Percentiles rank a stretch among this genome's conserved stretches.
Evolutionary conservation across 306 rosid species (phyloP).

Genomic region (Myrica gale): DNA sequence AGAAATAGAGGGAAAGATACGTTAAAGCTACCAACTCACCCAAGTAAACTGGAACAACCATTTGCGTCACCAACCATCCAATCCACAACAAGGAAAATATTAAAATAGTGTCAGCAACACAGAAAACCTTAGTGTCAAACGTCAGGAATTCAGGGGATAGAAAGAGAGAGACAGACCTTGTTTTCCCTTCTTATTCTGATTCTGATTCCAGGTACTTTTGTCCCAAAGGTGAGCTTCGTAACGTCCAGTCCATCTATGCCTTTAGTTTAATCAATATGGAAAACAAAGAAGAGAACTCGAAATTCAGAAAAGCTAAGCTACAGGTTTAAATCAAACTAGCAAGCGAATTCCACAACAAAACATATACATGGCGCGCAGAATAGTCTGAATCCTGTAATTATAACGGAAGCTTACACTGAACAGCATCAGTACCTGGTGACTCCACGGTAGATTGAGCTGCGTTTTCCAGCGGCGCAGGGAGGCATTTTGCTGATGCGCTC

Average conservation of each 20-base stretch:
- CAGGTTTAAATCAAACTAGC: too few species aligned
- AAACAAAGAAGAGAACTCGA: background rate
- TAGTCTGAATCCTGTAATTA: background rate
- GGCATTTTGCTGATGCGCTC: conserved; percentile 99
- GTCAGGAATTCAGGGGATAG: conserved; percentile 11
- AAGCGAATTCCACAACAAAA: background rate
- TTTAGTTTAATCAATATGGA: conserved; percentile 33
- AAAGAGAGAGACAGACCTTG: conserved; percentile 54
- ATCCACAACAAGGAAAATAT: conserved; percentile 35
- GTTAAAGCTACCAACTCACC: conserved; percentile 53
- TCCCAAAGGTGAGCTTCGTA: conserved; percentile 99
- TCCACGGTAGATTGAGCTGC: conserved; percentile 97
- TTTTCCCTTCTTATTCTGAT: conserved; percentile 98
- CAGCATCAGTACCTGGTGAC: conserved; percentile 65
- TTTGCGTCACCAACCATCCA: conserved; percentile 35
- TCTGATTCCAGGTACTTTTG: conserved; percentile 98
- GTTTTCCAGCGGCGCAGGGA: conserved; percentile 95
- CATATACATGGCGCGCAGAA: background rate
- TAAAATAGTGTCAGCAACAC: conserved; percentile 36
- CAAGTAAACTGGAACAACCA: conserved; percentile 74
- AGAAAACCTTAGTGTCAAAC: background rate
- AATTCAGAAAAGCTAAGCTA: background rate
- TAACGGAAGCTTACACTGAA: background rate
- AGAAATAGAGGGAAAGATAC: background rate
- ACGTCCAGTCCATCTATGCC: conserved; percentile 99